These are phyloP conservation scores for Claviceps spartinae DNA, from an alignment of 2,329 filamentous ascomycete species.

Conservation along the genomic window DNA sequence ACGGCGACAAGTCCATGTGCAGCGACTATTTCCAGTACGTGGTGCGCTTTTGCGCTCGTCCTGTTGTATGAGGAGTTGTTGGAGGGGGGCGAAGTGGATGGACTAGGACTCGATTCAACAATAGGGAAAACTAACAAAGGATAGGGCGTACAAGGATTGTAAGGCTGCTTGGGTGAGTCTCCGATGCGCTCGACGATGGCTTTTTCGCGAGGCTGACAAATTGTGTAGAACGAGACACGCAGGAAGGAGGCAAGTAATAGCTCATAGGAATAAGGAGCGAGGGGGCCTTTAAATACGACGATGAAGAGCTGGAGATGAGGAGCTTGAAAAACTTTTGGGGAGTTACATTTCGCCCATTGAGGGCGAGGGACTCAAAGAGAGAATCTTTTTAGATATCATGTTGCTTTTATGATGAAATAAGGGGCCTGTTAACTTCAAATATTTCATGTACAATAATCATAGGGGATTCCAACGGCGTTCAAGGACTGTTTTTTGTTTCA, in stretches of 20 bases:
- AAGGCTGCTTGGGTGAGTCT: conserved; percentile 78
- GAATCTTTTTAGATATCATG: background rate
- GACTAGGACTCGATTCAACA: background rate
- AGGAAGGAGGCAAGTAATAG: conserved; percentile 8
- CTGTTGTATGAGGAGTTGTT: too few relatives aligned
- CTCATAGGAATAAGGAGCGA: background rate
- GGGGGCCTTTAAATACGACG: background rate
- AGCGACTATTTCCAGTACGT: conserved; percentile 88
- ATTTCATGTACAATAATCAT: background rate
- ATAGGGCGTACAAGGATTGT: conserved; percentile 81
- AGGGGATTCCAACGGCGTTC: background rate
- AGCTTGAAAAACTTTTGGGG: background rate
- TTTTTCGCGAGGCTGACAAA: background rate
- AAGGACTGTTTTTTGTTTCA: background rate
- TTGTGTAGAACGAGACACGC: conserved; percentile 9
- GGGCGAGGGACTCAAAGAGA: too few relatives aligned
- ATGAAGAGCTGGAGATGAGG: background rate
- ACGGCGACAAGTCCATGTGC: conserved; percentile 79
- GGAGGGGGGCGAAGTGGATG: too few relatives aligned
- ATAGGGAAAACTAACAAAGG: conserved; percentile 8
- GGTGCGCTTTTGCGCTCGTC: background rate
- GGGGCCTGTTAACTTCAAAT: background rate
- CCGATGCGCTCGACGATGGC: too few relatives aligned
- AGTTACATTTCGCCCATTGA: too few relatives aligned
- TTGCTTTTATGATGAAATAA: too few relatives aligned